These are phyloP conservation scores for Quercus glauca DNA, from an alignment of 306 rosid genomes.

Conservation along the genomic window DNA sequence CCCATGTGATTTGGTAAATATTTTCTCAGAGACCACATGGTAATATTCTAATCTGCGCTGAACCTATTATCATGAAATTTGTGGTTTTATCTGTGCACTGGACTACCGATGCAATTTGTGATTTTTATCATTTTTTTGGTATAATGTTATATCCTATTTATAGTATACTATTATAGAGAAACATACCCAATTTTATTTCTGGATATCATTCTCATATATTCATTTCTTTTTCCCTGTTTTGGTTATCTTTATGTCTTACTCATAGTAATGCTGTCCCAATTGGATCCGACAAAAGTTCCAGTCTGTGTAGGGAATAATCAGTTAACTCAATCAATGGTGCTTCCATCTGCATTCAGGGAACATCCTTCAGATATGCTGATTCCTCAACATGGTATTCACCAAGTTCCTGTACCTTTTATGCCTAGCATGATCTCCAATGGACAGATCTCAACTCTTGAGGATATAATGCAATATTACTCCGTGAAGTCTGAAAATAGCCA, in stretches of 20 bases:
- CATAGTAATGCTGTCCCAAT: not conserved
- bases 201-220: not conserved
- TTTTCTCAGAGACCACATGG: not conserved
- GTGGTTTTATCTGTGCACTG: not conserved
- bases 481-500: too few relatives aligned
- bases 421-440: too few relatives aligned
- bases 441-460: too few relatives aligned
- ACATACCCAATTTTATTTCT: not conserved
- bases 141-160: not conserved
- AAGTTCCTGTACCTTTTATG: not conserved
- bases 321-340: not conserved
- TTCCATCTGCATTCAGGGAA: not conserved
- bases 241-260: not conserved
- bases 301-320: slow-evolving; percentile 7
- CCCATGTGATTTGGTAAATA: not conserved
- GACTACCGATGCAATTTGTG: not conserved
- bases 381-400: slow-evolving; percentile 11
- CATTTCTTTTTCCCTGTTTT: not conserved
- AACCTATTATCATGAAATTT: not conserved
- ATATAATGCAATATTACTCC: too few relatives aligned
- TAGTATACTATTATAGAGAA: not conserved
- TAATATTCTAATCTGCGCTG: not conserved
- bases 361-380: slow-evolving; percentile 10
- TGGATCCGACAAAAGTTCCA: not conserved
- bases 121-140: too few relatives aligned